Percentiles rank a stretch among this genome's conserved stretches.
These are phyloP conservation scores for Xylaria telfairii DNA, from an alignment of 495 filamentous ascomycete species.

Conservation along the genomic window DNA sequence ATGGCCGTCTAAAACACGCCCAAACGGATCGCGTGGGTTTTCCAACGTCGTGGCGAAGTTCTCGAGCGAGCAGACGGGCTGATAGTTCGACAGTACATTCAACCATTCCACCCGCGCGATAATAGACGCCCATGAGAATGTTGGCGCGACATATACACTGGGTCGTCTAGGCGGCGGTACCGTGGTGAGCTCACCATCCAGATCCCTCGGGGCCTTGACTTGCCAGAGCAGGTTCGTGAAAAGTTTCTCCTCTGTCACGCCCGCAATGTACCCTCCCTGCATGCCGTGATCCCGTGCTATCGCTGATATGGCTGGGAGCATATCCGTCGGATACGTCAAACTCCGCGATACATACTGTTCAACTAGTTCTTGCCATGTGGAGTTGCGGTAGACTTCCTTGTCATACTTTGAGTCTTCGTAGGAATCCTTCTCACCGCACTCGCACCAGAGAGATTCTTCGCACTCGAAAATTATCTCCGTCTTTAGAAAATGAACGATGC, in stretches of 20 bases:
- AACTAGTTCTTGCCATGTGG: not conserved
- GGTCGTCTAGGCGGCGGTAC: not conserved
- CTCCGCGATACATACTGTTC: not conserved
- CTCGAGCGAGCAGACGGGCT: not conserved
- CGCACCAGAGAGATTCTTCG: conserved; percentile 6
- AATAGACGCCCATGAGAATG: conserved; percentile 5
- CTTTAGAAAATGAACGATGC: conserved; percentile 12
- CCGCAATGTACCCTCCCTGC: not conserved
- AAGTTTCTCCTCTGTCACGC: not conserved
- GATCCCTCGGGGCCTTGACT: not conserved
- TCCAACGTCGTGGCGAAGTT: not conserved
- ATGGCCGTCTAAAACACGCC: not conserved
- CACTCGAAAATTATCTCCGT: not conserved
- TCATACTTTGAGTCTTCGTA: not conserved
- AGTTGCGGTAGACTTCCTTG: not conserved
- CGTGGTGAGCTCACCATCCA: not conserved
- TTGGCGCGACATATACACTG: not conserved
- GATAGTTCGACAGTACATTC: not conserved
- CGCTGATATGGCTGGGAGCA: not conserved
- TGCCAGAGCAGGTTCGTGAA: not conserved
- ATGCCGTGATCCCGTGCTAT: not conserved
- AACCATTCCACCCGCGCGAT: not conserved
- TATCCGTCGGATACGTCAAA: not conserved
- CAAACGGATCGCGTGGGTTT: not conserved
- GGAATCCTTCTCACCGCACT: not conserved